Evolutionary conservation across 257 asterid species (phyloP).

Genomic region (Ophiorrhiza pumila): DNA sequence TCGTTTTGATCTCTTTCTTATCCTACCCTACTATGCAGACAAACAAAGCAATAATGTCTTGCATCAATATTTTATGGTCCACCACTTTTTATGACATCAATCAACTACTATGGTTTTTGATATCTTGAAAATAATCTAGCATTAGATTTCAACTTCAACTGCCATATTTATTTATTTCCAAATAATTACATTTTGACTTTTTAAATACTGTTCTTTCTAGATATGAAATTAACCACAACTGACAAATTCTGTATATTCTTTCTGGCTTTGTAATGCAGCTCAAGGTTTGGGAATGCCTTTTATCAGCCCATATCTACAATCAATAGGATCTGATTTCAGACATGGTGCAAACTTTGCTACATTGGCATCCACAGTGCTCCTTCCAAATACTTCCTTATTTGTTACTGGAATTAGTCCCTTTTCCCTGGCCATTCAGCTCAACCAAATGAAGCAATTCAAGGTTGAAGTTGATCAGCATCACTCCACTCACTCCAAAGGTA

Average conservation of each 20-base stretch:
- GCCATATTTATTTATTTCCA: not conserved
- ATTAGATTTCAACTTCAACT: not conserved
- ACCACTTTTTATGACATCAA: too few relatives aligned
- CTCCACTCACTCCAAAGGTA: conserved; percentile 31
- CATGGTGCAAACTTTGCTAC: conserved; percentile 71
- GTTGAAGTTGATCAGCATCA: conserved; percentile 37
- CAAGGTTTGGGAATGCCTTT: conserved; percentile 59
- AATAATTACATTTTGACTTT: not conserved
- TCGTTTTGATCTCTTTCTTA: too few relatives aligned
- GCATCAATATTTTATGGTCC: too few relatives aligned
- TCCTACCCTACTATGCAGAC: too few relatives aligned
- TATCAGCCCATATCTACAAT: conserved; percentile 60
- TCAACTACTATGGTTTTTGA: not conserved
- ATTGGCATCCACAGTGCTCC: conserved; percentile 54
- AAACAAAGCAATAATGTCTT: too few relatives aligned
- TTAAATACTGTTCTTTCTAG: not conserved
- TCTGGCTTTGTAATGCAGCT: conserved; percentile 42
- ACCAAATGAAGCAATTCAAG: conserved; percentile 58
- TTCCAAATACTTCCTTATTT: conserved; percentile 58
- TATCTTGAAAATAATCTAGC: not conserved
- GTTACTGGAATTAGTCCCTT: conserved; percentile 64
- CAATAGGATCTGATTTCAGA: conserved; percentile 61
- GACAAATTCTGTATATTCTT: not conserved
- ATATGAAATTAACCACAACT: not conserved
- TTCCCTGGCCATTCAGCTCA: conserved; percentile 57